Base-by-base conservation (phyloP, 2,329 filamentous ascomycete species). In the Ophiocordyceps polyrhachis-furcata region DNA sequence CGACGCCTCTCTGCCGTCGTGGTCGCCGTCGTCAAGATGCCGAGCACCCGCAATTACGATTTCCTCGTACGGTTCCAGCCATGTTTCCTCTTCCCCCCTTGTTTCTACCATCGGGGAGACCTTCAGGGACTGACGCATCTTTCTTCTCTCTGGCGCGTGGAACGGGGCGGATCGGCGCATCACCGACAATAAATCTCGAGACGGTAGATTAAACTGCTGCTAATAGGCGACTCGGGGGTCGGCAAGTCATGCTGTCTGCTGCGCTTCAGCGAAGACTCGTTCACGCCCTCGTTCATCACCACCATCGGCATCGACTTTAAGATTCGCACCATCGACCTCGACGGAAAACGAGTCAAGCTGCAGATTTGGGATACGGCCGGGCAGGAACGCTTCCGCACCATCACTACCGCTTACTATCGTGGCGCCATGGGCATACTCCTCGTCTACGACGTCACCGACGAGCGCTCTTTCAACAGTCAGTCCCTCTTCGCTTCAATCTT, bases 231-330 rank as follows among this genome's bases (percentile, higher is more conserved):
- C 71, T 94, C 87, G 43, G 88, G 88, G 59, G 88, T 95, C 50
- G 88, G 88, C 64, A 95, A 95, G 69, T 95, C 88, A 54, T 95
- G 88, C 79, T 94, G 88, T 67, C 75, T 95, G 63, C 72, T 95
- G 60, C 85, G 88, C 56, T 95, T 95, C 72, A 93, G 86, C 66
- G 88, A 95, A 69, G 88, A 95, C 71, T 93, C 85, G 42, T 95
- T 94, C 70, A 95, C 88, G 44, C 88, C 88, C 40, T 93, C 86
- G 55, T 95, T 94, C 73, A 95, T 95, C 71, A 94, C 88, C 50
- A 98, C 91, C 50, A 98, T 98, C 66, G 91, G 91, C 55, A 96
- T 98, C 70, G 91, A 98, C 69, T 98, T 98, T 73, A 98, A 98
- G 76, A 98, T 98, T 62, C 79, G 91, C 54, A 98, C 91, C 52